phyloP scores from a whole-genome alignment of 441 rosid species.

The Populus tomentosa region DNA sequence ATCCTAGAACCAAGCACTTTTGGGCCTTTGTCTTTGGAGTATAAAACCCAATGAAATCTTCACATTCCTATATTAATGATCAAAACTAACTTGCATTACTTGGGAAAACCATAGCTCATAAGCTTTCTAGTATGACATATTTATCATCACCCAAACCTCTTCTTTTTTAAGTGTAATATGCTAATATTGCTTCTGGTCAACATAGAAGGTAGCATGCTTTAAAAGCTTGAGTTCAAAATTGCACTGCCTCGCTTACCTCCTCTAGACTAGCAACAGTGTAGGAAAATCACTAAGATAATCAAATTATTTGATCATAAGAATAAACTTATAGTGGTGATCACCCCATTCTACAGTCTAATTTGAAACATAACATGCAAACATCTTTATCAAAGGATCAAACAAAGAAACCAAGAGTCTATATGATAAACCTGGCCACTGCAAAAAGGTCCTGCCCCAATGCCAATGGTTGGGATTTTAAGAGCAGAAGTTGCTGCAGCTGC shows the following conservation, averaged over 20 bases:
- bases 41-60: background rate
- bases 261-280: background rate
- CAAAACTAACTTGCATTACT: background rate
- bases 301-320: background rate
- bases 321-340: background rate
- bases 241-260: background rate
- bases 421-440: slow-evolving; percentile 83
- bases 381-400: background rate
- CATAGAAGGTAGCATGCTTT: background rate
- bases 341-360: background rate
- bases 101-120: background rate
- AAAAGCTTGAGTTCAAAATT: background rate
- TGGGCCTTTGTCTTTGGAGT: background rate
- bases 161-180: background rate
- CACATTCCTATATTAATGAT: background rate
- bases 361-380: background rate
- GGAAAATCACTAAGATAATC: background rate
- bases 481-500: slow-evolving; percentile 94
- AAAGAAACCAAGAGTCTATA: background rate
- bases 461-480: slow-evolving; percentile 79
- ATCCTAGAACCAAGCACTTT: background rate
- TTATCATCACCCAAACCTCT: background rate
- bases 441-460: slow-evolving; percentile 90
- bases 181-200: background rate
- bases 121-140: background rate